These are phyloP conservation scores for Deuterostichococcus epilithicus DNA, from an alignment of 139 green algal genomes.

Conservation along the genomic window DNA sequence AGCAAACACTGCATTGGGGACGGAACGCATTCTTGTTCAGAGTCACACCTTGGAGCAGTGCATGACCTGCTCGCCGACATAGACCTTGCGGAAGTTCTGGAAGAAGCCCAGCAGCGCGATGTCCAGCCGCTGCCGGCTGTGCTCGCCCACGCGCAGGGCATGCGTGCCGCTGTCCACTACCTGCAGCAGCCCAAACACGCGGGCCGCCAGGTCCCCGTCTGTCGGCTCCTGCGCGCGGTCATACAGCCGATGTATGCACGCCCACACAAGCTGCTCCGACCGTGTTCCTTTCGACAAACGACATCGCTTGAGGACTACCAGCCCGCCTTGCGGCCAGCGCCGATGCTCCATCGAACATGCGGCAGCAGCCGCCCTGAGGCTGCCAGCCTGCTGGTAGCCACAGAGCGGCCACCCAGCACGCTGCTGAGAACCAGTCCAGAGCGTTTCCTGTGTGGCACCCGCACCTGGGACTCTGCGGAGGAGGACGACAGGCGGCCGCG, in stretches of 20 bases:
- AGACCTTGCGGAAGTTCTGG: constrained; percentile 94
- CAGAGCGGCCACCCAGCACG: too few species aligned
- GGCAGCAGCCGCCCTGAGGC: too few species aligned
- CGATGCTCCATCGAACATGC: too few species aligned
- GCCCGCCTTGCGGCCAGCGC: too few species aligned
- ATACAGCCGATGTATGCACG: constrained; percentile 7
- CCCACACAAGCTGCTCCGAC: background rate
- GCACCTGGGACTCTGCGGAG: constrained; percentile 67
- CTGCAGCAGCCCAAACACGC: constrained; percentile 80
- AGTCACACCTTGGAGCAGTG: constrained; percentile 79
- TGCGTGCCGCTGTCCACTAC: constrained; percentile 62
- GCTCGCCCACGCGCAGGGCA: constrained; percentile 52
- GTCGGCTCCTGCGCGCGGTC: constrained; percentile 80
- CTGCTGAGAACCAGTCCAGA: too few species aligned
- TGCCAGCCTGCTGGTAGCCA: too few species aligned
- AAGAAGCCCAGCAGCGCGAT: constrained; percentile 89
- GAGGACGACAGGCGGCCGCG: constrained; percentile 71
- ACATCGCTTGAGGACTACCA: too few species aligned
- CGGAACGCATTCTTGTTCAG: too few species aligned
- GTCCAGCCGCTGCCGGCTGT: constrained; percentile 85
- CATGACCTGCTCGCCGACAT: constrained; percentile 96
- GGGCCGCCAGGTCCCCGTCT: constrained; percentile 87
- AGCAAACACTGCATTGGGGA: too few species aligned
- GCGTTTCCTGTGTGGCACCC: background rate
- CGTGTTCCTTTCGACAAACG: background rate